These are phyloP conservation scores for Pseudozyma tsukubaensis DNA, from an alignment of 1,284 basidiomycete species.

Conservation along the genomic window DNA sequence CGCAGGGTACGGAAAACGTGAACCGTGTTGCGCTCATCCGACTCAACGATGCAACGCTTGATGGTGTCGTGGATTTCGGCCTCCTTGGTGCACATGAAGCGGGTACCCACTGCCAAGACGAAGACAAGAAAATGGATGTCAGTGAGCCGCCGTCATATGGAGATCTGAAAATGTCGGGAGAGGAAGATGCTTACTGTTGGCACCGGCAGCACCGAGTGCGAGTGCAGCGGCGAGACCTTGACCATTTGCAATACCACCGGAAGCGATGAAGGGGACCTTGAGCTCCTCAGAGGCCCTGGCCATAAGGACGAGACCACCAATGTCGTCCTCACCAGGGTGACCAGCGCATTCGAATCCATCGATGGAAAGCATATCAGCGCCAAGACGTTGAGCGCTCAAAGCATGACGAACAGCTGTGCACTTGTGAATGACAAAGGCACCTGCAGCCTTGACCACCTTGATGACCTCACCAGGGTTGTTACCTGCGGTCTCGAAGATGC, in stretches of 20 bases:
- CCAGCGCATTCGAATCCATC: conserved; percentile 78
- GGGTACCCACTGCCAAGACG: conserved; percentile 74
- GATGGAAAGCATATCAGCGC: conserved; percentile 79
- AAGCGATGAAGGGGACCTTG: conserved; percentile 86
- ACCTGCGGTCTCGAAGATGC: conserved; percentile 92
- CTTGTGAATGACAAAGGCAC: conserved; percentile 85
- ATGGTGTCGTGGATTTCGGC: conserved; percentile 89
- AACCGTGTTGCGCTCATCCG: conserved; percentile 80
- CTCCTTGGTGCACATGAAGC: conserved; percentile 79
- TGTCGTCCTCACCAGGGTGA: conserved; percentile 94
- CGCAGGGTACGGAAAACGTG: conserved; percentile 86
- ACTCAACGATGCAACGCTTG: conserved; percentile 86
- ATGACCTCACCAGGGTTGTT: conserved; percentile 86
- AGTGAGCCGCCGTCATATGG: background rate
- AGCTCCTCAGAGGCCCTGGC: conserved; percentile 88
- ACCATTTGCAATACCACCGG: conserved; percentile 75
- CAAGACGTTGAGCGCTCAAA: conserved; percentile 79
- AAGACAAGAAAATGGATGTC: background rate
- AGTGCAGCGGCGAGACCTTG: conserved; percentile 85
- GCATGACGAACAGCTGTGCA: conserved; percentile 77
- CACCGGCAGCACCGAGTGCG: conserved; percentile 85
- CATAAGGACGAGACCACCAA: conserved; percentile 88
- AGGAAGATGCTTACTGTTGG: conserved; percentile 78
- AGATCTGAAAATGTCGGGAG: background rate
- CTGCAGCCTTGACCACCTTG: conserved; percentile 81